Base-by-base conservation (phyloP, 495 filamentous ascomycete genomes). In the Aspergillus indologenus region DNA sequence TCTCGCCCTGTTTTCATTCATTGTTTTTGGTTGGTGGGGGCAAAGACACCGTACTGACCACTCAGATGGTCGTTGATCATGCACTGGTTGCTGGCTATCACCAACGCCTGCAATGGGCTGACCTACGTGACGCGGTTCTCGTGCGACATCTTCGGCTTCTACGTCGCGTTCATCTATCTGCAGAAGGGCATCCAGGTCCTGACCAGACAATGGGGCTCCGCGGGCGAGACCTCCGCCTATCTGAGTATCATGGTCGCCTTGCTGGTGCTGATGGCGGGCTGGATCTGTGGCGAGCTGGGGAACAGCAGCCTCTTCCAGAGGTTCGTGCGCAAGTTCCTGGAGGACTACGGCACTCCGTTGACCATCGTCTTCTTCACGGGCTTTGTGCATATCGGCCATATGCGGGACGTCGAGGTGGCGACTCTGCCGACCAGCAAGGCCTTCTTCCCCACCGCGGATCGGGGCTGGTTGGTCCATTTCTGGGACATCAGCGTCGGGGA, bases 331-430 rank as follows among this genome's bases (percentile, higher is more conserved):
- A 85, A 90, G 40, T 92, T 92, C 64, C 74, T 92, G 31, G 90
- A 91, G 68, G 90, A 93, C 70, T 93, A 93, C 68, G 90, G 89
- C 43, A 91, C 88, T 0, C 88, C 89, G 0, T 77, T 96, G 58
- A 90, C 90, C 0, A 84, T 94, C 31, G 75, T 95, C 26, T 95
- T 95, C 72, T 95, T 94, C 68, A 91, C 90, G 7, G 91, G 90
- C 5, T 96, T 93, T 62, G 86, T 91, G 5, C 90, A 92, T 67
- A 81, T 94, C 57, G 91, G 91, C 20, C 86, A 87, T 61, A 91
- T 95, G 88, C 69, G 68, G 29, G 72, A 80, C 24, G 78, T 95
- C 18, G 68, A 82, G 18, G 75, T 92, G 4, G 78, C 83, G 54
- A 84, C 78, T 8, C 70, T 94, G 46, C 90, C 89, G 1, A 90